Percentiles rank a stretch among this genome's conserved stretches.
These are phyloP conservation scores for Chiua virens DNA, from an alignment of 768 basidiomycete genomes.

Conservation along the genomic window DNA sequence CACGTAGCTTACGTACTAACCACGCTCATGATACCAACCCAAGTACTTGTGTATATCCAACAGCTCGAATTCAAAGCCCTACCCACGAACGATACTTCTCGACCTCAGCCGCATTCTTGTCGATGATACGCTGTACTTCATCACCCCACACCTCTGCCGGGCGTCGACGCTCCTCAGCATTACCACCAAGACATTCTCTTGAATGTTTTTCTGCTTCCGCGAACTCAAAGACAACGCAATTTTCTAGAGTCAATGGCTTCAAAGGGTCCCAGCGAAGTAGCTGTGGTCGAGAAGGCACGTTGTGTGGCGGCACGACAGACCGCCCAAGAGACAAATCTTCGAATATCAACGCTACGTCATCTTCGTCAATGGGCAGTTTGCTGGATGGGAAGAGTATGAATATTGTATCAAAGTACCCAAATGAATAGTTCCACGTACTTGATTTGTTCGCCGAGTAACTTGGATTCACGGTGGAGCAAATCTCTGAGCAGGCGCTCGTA, in stretches of 20 bases:
- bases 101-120: slow-evolving; percentile 59
- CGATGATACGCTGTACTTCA: slow-evolving; percentile 58
- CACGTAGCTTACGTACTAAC: slow-evolving; percentile 6
- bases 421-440: slow-evolving; percentile 45
- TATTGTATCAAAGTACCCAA: background rate
- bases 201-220: slow-evolving; percentile 72
- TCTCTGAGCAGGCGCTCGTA: slow-evolving; percentile 80
- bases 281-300: slow-evolving; percentile 68
- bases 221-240: slow-evolving; percentile 82
- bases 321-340: slow-evolving; percentile 86
- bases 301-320: slow-evolving; percentile 74
- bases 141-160: slow-evolving; percentile 72
- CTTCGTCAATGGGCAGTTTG: slow-evolving; percentile 75
- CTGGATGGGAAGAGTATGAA: slow-evolving; percentile 37
- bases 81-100: slow-evolving; percentile 56
- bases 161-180: slow-evolving; percentile 11
- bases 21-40: no score
- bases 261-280: slow-evolving; percentile 80
- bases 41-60: no score
- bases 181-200: slow-evolving; percentile 38
- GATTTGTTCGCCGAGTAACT: slow-evolving; percentile 56
- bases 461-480: slow-evolving; percentile 71
- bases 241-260: slow-evolving; percentile 66
- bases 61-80: slow-evolving; percentile 13
- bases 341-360: slow-evolving; percentile 80